Evolutionary conservation across 1,139 yeast species (phyloP), one percentile per base, ranked within the genome.

Genomic region (Diutina rugosa): DNA sequence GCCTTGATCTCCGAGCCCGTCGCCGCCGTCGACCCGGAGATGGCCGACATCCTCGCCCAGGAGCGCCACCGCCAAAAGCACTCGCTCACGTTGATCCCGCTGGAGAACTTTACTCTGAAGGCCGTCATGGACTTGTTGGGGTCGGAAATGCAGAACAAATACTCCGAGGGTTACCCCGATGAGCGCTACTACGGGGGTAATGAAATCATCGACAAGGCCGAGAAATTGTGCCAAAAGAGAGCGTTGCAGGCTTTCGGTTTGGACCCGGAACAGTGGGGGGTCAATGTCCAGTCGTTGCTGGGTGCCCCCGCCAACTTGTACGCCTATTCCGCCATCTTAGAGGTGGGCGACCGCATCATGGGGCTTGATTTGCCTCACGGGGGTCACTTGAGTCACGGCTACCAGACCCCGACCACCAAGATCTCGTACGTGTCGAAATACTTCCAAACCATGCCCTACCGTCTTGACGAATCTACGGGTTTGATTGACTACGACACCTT

Each of bases 271-370:
- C 82, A 85, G 71, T 93, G 99, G 98, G 98, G 99, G 61, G 98
- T 93, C 67, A 93, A 93, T 67, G 99, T 93, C 57, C 99, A 93
- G 77, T 82, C 97, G 45, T 79, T 93, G 65, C 87, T 96, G 58
- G 99, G 99, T 62, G 90, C 98, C 41, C 98, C 98, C 61, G 99
- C 99, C 59, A 93, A 93, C 76, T 82, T 93, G 70, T 95, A 93
- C 72, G 97, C 90, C 55, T 93, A 93, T 76, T 95, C 90, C 71
- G 97, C 97, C 58, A 77, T 91, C 63, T 84, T 91, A 85, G 90
- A 87, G 71, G 96, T 95, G 56, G 96, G 90, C 65, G 98, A 90
- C 67, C 83, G 98, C 73, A 78, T 91, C 70, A 91, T 91, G 98
- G 98, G 98, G 67, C 82, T 91, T 64, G 97, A 90, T 70, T 81